Conservation (phyloP, 2,329 filamentous ascomycete species). For the Sclerotinia nivalis region DNA sequence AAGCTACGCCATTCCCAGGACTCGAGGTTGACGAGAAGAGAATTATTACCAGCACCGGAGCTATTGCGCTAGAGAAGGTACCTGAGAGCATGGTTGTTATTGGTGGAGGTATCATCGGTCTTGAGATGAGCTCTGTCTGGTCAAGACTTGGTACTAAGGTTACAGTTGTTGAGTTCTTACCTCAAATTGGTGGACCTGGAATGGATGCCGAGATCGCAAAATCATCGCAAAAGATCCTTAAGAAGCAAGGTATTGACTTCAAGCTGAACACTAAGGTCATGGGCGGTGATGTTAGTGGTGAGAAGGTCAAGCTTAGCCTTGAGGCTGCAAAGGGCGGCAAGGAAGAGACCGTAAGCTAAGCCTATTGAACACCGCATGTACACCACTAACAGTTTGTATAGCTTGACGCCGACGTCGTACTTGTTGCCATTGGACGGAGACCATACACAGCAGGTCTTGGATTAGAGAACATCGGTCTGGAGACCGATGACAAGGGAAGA, state of each 20-base stretch:
- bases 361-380: constrained; percentile 8
- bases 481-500: constrained; percentile 89
- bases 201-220: constrained; percentile 97
- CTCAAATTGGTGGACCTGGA: constrained; percentile 94
- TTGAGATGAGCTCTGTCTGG: constrained; percentile 99
- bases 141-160: constrained; percentile 90
- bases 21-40: constrained; percentile 96
- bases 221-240: constrained; percentile 84
- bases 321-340: constrained; percentile 97
- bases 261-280: constrained; percentile 96
- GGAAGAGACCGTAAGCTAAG: constrained; percentile 72
- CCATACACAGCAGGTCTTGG: constrained; percentile 92
- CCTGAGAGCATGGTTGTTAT: constrained; percentile 97
- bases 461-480: constrained; percentile 89
- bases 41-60: constrained; percentile 94
- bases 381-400: constrained; percentile 42
- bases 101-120: constrained; percentile 95
- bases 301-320: constrained; percentile 77
- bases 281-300: constrained; percentile 76
- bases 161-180: constrained; percentile 94
- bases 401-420: constrained; percentile 92
- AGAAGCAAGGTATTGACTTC: constrained; percentile 97
- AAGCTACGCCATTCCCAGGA: constrained; percentile 94
- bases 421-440: constrained; percentile 93
- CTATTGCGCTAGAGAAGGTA: constrained; percentile 83